Base-by-base conservation (phyloP, 306 rosid species). In the Echinosophora koreensis region DNA sequence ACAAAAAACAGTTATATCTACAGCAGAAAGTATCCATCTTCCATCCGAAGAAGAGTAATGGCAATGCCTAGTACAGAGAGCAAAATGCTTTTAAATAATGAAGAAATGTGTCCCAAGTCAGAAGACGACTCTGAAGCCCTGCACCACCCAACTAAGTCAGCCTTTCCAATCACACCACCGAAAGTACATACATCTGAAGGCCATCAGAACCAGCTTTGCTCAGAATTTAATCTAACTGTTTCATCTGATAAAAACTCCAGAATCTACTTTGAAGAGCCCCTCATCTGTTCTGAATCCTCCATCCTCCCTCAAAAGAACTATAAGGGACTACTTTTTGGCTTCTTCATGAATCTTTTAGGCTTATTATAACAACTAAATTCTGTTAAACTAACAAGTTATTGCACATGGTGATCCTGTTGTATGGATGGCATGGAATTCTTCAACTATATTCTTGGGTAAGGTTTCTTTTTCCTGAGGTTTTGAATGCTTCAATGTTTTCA, bases 261-360 rank as follows among this genome's bases (percentile, higher is more conserved):
- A 92, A 78, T 82, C 97, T 16, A 71, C 89, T 50, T n/a, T 57
- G 69, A 86, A 87, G 80, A 92, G 99, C 85, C 99, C 98, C 16
- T 96, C 94, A 41, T 92, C 98, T 75, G 98, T 92, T 70, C 84
- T 96, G 87, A 89, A 82, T 77, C 96, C 99, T 44, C 98, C 96
- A 67, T 85, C 97, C 75, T 90, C 98, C 42, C 51, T 87, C 3
- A 91, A 85, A 81, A 85, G 98, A 87, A 96, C 99, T 10, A 96
- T 96, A 74, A 81, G 88, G 11, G 99, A 96, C 74, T 96, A 96
- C 90, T 92, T 96, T 82, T 50, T 79, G 8, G 85, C 78, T 65
- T 80, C 91, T 69, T 56, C 88, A n/a, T 84, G 73, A 76, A 77
- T 38, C 75, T 44, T 66, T 22, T 11, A 69, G 63, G 39, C 57